Percentiles rank a stretch among this genome's conserved stretches.
Evolutionary conservation across 2,329 filamentous ascomycete genomes (phyloP).

Genomic region (Cladosporium oxysporum): DNA sequence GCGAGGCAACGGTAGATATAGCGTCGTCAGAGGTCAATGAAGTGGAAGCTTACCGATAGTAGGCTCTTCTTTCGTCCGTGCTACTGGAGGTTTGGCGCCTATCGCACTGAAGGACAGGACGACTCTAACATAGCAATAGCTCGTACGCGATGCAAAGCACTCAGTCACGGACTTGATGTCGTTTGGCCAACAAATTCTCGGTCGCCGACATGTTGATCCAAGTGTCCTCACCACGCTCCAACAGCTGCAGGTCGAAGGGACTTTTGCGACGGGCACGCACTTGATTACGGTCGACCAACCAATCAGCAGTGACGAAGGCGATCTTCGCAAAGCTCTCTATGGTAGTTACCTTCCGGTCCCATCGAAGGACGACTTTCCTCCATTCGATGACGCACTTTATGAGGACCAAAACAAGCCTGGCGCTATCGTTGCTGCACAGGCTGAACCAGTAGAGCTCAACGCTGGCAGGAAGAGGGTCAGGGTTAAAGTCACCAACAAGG

Average conservation of each 20-base stretch:
- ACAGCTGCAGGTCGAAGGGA: slow-evolving; percentile 91
- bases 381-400: slow-evolving; percentile 59
- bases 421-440: slow-evolving; percentile 69
- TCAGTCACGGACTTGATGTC: slow-evolving; percentile 93
- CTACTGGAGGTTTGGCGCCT: neutral
- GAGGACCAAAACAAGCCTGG: slow-evolving; percentile 69
- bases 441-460: slow-evolving; percentile 66
- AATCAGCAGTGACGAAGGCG: slow-evolving; percentile 80
- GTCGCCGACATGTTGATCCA: slow-evolving; percentile 85
- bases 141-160: slow-evolving; percentile 94
- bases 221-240: slow-evolving; percentile 75
- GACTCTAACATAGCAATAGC: slow-evolving; percentile 65
- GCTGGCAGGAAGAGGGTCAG: slow-evolving; percentile 69
- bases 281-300: slow-evolving; percentile 93
- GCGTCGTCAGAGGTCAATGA: neutral
- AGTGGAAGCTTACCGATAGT: neutral
- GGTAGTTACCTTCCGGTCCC: slow-evolving; percentile 87
- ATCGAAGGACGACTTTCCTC: slow-evolving; percentile 58
- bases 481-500: slow-evolving; percentile 76
- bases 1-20: slow-evolving; percentile 61
- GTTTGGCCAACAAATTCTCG: slow-evolving; percentile 87
- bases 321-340: slow-evolving; percentile 84
- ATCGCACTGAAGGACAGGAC: slow-evolving; percentile 71
- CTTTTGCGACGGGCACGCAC: slow-evolving; percentile 86
- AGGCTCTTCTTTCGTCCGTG: slow-evolving; percentile 11